Conservation (phyloP, 2,329 filamentous ascomycete species). For the Venturia aucupariae region DNA sequence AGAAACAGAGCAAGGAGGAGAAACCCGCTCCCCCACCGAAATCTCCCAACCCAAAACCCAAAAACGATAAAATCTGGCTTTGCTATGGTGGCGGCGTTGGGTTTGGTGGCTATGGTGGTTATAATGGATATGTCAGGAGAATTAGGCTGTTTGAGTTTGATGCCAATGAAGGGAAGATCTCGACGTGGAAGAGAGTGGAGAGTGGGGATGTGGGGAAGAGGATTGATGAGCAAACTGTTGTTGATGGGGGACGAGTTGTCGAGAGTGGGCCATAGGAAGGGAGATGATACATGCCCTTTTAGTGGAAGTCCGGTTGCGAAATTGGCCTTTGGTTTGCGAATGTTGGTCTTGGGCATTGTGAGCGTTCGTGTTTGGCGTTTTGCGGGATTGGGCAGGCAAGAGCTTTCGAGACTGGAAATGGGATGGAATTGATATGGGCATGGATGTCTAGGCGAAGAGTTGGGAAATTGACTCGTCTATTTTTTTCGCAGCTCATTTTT, state of each 20-base stretch:
- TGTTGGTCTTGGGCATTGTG: no score
- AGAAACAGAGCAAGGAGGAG: neutral
- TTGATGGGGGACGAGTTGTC: slow-evolving; percentile 48
- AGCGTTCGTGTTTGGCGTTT: no score
- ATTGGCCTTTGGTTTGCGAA: no score
- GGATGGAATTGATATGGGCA: no score
- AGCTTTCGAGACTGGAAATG: no score
- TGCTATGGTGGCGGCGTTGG: slow-evolving; percentile 89
- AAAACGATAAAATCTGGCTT: slow-evolving; percentile 71
- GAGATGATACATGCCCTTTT: no score
- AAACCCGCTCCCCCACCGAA: neutral
- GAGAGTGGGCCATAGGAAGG: neutral
- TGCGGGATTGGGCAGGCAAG: no score
- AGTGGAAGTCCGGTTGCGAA: no score
- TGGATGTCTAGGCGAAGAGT: no score
- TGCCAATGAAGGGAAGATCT: slow-evolving; percentile 78
- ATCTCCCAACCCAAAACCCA: neutral
- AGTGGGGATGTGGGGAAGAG: slow-evolving; percentile 44
- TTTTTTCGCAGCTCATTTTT: no score
- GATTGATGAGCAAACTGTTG: slow-evolving; percentile 52
- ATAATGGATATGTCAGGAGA: slow-evolving; percentile 73
- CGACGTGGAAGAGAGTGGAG: slow-evolving; percentile 87
- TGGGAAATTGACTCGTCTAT: no score
- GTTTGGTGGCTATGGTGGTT: slow-evolving; percentile 92
- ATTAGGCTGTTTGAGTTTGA: slow-evolving; percentile 89